These are phyloP conservation scores for Polytolypa hystricis DNA, from an alignment of 2,329 filamentous ascomycete species.

Conservation along the genomic window DNA sequence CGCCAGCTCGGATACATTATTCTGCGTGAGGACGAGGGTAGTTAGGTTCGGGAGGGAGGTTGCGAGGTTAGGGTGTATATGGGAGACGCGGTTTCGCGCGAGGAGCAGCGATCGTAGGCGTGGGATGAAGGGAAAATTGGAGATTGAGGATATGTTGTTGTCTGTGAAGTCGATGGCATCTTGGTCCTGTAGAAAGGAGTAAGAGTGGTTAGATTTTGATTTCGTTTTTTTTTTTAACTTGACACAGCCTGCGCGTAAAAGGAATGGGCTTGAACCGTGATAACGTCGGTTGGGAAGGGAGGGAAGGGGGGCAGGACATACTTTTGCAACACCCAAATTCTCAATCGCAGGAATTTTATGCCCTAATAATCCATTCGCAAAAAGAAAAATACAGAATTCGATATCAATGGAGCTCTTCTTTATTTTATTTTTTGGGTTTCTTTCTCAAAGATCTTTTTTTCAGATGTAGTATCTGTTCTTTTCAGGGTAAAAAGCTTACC, in stretches of 20 bases:
- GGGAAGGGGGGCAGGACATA: conserved; percentile 37
- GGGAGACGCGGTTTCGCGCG: conserved; percentile 75
- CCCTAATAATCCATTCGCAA: conserved; percentile 49
- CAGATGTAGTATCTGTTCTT: conserved; percentile 92
- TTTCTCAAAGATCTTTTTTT: conserved; percentile 25
- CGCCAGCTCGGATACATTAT: conserved; percentile 70
- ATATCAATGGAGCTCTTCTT: conserved; percentile 72
- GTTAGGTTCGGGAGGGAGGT: conserved; percentile 70
- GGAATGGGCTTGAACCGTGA: background rate
- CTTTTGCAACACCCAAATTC: conserved; percentile 89
- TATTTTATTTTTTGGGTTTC: conserved; percentile 97
- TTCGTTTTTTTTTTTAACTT: background rate
- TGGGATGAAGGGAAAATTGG: conserved; percentile 86
- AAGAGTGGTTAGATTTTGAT: conserved; percentile 2
- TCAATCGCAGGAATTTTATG: conserved; percentile 97
- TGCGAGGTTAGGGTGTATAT: conserved; percentile 65
- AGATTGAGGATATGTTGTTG: conserved; percentile 83
- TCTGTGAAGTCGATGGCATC: conserved; percentile 97
- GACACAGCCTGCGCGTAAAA: conserved; percentile 1
- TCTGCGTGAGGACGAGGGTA: conserved; percentile 72
- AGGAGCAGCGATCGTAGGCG: conserved; percentile 79
- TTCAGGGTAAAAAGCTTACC: conserved; percentile 74
- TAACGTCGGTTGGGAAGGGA: background rate
- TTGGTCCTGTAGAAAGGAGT: conserved; percentile 53
- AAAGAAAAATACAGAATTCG: conserved; percentile 39